Conservation (phyloP, 2,329 filamentous ascomycete species). For the Neofusicoccum cordaticola region DNA sequence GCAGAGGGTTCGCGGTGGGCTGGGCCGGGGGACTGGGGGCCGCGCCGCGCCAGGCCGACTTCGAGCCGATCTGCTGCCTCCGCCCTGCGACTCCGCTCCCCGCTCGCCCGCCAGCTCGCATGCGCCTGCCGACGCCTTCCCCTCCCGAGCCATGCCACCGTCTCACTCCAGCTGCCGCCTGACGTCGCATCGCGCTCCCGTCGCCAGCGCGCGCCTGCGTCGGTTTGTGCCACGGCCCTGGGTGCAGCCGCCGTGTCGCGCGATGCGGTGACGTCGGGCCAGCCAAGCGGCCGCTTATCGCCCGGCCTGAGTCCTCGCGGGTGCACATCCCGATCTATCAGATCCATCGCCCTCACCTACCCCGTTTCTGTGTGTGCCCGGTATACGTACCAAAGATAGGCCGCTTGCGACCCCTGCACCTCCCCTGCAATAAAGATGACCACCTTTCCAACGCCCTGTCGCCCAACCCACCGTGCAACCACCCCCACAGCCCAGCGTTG, state of each 20-base stretch:
- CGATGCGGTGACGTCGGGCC: neutral
- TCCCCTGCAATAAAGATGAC: conserved; percentile 4
- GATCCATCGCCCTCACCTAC: neutral
- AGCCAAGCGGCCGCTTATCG: neutral
- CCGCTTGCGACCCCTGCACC: neutral
- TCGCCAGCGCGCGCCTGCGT: too few species aligned
- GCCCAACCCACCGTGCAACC: neutral
- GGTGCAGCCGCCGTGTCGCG: neutral
- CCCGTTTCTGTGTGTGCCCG: neutral
- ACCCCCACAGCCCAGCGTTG: neutral
- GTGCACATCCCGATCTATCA: conserved; percentile 10
- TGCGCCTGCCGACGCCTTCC: neutral
- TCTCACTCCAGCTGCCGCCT: neutral
- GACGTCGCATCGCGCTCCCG: neutral
- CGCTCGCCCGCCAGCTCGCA: neutral
- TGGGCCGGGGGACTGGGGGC: too few species aligned
- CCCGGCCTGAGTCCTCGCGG: neutral
- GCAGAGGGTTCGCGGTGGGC: too few species aligned
- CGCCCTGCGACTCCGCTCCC: neutral
- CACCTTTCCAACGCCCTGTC: neutral
- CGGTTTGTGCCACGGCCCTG: neutral
- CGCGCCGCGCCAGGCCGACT: too few species aligned
- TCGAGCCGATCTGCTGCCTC: too few species aligned
- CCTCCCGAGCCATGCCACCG: neutral
- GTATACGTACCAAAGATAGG: conserved; percentile 7